Evolutionary conservation across 2,329 filamentous ascomycete genomes (phyloP), one percentile per base, ranked within the genome.

Genomic region (Cladobotryum mycophilum): DNA sequence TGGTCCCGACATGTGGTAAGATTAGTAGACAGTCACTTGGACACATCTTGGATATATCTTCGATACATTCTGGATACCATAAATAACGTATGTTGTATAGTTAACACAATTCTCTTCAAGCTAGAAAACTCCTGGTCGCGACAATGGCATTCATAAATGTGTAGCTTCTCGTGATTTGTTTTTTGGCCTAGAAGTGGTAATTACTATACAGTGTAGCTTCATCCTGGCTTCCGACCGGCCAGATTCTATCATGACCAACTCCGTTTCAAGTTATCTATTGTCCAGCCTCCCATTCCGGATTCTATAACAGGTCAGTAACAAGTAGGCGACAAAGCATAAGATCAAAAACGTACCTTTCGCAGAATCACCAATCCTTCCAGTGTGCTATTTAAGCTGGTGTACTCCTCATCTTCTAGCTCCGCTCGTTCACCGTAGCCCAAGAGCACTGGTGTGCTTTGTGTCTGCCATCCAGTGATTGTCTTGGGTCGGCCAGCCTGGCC

Each of bases 391-490:
- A 99, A 74, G 70, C 87, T 89, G 57, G 97, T 85, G 68, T 97
- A 99, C 73, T 99, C 85, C 73, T 99, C 93, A 63, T 99, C 93
- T 70, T 99, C 93, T 46, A 99, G 76, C 76, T 99, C 93, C 9
- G 93, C 93, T 62, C 95, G 81, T 76, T 99, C 93, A 30, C 95
- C 93, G 64, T 96, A 86, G n/a, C 89, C 86, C 61, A 99, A 75
- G 53, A 99, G 76, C 43, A 99, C 93, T 1, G 93, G 93, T n/a
- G 93, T 99, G 74, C 89, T 96, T 76, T 99, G 93, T 58, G 93
- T 99, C 73, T 99, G 93, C 93, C 93, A 99, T 48, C 93, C 93
- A 9, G 93, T 99, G 63, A 99, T 99, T 2, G 93, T 99, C 85
- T 99, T 97, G 59, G 93, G 93, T 56, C 92, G 82, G 67, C 93